Evolutionary conservation across 306 rosid genomes (phyloP).

Genomic region (Vachellia pachyceras): DNA sequence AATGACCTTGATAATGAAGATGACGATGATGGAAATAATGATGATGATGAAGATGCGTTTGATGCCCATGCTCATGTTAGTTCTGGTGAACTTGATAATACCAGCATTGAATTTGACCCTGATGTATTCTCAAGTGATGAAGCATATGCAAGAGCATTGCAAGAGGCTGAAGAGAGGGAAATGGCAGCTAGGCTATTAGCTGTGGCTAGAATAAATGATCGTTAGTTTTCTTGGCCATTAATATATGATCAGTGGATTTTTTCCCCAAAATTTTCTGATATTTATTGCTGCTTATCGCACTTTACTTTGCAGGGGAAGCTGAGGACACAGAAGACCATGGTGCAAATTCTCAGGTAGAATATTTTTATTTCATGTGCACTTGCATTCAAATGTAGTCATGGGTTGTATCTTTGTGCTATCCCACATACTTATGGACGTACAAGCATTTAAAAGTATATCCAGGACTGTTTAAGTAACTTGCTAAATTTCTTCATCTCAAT

Average conservation of each 20-base stretch:
- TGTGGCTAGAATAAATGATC: slow-evolving; percentile 74
- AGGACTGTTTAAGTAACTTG: background rate
- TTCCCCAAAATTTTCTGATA: background rate
- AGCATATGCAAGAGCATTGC: slow-evolving; percentile 95
- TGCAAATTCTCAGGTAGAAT: background rate
- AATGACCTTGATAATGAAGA: slow-evolving; percentile 60
- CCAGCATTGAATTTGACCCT: slow-evolving; percentile 68
- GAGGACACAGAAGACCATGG: slow-evolving; percentile 15
- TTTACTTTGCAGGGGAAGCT: background rate
- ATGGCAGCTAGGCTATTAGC: slow-evolving; percentile 85
- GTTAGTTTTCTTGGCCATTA: slow-evolving; percentile 53
- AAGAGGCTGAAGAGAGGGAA: slow-evolving; percentile 95
- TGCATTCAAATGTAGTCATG: background rate
- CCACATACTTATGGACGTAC: background rate
- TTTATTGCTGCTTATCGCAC: background rate
- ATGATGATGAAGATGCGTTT: slow-evolving; percentile 73
- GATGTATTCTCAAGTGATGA: slow-evolving; percentile 82
- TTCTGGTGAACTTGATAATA: slow-evolving; percentile 58
- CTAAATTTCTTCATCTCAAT: background rate
- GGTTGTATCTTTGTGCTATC: background rate
- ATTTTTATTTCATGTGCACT: background rate
- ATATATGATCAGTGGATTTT: background rate
- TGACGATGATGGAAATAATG: slow-evolving; percentile 41
- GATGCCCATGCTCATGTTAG: slow-evolving; percentile 77
- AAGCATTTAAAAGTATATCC: background rate